Evolutionary conservation across 2,329 filamentous ascomycete genomes (phyloP), one percentile per base, ranked within the genome.

Genomic region (Fusarium sp.): DNA sequence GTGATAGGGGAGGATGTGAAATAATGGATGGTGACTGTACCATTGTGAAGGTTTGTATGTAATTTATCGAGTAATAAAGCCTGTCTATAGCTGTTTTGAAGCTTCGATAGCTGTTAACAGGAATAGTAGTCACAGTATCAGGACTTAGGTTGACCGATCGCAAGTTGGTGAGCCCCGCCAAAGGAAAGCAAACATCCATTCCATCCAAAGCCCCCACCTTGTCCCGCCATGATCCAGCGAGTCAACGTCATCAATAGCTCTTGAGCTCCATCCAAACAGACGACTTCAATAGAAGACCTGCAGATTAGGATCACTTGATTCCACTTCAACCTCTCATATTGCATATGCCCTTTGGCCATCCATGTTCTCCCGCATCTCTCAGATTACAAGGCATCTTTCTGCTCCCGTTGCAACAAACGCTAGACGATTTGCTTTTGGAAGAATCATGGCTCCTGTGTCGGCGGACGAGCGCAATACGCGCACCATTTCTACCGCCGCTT

Each of bases 401-500:
- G 53, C 71, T 55, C 71, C 78, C 11, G 63, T 73, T 33, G 54
- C 73, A 42, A 57, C 65, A 18, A 86, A 85, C 44, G 77, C 81
- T 48, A 69, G 69, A 56, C 74, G 68, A 57, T 68, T 71, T 51
- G 49, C 66, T n/a, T 51, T 75, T 34, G 65, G 57, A 58, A 80
- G 68, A 75, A 87, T 86, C 82, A 82, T 77, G 40, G 60, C 68
- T 58, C 51, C 66, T 58, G 55, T 80, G 65, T 81, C 82, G 74
- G 78, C 84, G 62, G 83, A 85, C 62, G 84, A 88, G 75, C 85
- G 87, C 68, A 86, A 86, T 75, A 83, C 86, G 74, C 85, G 90
- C 76, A 90, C 87, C 63, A 97, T 98, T 72, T 90, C 94, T 77
- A 98, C 95, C 46, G 96, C 95, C 13, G 95, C 92, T 58, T 97